A percentile compares a stretch with the other conserved stretches of the same genome.
Conservation (phyloP, 2,329 filamentous ascomycete species). For the Aspergillus felis region DNA sequence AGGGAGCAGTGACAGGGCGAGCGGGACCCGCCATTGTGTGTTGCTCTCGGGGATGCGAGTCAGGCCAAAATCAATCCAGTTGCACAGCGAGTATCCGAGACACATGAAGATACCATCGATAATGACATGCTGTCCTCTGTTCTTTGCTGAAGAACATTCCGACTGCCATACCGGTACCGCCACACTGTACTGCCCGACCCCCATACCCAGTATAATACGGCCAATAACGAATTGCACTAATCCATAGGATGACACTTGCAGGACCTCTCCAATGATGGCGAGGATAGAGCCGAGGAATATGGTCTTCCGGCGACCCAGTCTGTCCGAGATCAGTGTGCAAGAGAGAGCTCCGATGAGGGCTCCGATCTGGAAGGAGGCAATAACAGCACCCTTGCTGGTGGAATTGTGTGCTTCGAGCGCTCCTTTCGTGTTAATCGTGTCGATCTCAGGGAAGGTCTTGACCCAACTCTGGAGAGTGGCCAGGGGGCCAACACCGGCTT, state of each 20-base stretch:
- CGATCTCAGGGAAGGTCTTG: slow-evolving; percentile 51
- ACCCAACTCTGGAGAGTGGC: slow-evolving; percentile 32
- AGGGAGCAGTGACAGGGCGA: slow-evolving; percentile 53
- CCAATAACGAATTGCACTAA: slow-evolving; percentile 47
- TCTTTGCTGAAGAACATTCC: slow-evolving; percentile 46
- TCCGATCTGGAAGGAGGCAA: slow-evolving; percentile 20
- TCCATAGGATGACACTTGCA: slow-evolving; percentile 44
- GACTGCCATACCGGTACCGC: slow-evolving; percentile 49
- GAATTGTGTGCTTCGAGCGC: slow-evolving; percentile 16
- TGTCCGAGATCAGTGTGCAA: slow-evolving; percentile 36
- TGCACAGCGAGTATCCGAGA: slow-evolving; percentile 21
- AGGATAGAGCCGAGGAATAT: slow-evolving; percentile 43
- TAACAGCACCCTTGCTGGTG: slow-evolving; percentile 25
- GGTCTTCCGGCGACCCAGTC: slow-evolving; percentile 45
- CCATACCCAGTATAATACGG: slow-evolving; percentile 47
- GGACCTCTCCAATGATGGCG: slow-evolving; percentile 20
- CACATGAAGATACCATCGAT: slow-evolving; percentile 45
- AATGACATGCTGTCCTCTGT: slow-evolving; percentile 47
- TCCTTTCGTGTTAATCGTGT: slow-evolving; percentile 39
- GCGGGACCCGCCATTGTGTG: slow-evolving; percentile 51
- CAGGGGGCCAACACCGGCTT: slow-evolving; percentile 20
- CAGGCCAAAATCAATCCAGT: slow-evolving; percentile 49
- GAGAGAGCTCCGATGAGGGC: slow-evolving; percentile 20
- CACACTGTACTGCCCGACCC: slow-evolving; percentile 46
- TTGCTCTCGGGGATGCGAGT: slow-evolving; percentile 41